Conservation (phyloP, 2,329 filamentous ascomycete genomes). For the Oidium heveae region DNA sequence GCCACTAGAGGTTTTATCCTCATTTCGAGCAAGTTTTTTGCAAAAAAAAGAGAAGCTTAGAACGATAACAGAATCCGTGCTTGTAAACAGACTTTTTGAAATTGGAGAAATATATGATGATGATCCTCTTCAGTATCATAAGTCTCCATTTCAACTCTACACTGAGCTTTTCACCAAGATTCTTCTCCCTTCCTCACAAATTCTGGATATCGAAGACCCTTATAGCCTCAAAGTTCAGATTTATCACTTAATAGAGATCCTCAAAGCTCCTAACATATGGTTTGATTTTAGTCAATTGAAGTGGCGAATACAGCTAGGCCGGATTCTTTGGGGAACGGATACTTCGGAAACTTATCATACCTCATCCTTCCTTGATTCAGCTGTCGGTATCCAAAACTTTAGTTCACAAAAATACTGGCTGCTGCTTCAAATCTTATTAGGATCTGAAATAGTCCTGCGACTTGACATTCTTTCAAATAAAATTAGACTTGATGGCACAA, state of each 20-base stretch:
- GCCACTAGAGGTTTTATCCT: constrained; percentile 5
- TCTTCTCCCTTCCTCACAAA: constrained; percentile 28
- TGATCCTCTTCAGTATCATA: constrained; percentile 23
- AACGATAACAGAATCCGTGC: constrained; percentile 28
- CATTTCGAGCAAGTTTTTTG: constrained; percentile 9
- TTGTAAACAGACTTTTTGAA: constrained; percentile 28
- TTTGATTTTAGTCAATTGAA: constrained; percentile 50
- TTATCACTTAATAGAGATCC: constrained; percentile 36
- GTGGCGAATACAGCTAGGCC: constrained; percentile 48
- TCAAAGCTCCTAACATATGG: constrained; percentile 43
- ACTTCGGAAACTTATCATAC: too few relatives aligned
- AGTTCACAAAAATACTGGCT: constrained; percentile 26
- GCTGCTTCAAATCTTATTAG: constrained; percentile 36
- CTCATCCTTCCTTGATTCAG: too few relatives aligned
- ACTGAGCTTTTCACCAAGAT: constrained; percentile 35
- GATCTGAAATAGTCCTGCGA: constrained; percentile 38
- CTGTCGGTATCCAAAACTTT: too few relatives aligned
- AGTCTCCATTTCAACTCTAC: constrained; percentile 30
- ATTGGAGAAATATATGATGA: constrained; percentile 30
- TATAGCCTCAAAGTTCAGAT: constrained; percentile 46
- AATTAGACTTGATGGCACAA: constrained; percentile 26
- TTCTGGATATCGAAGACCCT: constrained; percentile 30
- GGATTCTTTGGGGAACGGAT: constrained; percentile 40
- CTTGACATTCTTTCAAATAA: constrained; percentile 26
- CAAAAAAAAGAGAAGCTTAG: constrained; percentile 19